Evolutionary conservation across 441 rosid species (phyloP).

Genomic region (Jatropha multifida): DNA sequence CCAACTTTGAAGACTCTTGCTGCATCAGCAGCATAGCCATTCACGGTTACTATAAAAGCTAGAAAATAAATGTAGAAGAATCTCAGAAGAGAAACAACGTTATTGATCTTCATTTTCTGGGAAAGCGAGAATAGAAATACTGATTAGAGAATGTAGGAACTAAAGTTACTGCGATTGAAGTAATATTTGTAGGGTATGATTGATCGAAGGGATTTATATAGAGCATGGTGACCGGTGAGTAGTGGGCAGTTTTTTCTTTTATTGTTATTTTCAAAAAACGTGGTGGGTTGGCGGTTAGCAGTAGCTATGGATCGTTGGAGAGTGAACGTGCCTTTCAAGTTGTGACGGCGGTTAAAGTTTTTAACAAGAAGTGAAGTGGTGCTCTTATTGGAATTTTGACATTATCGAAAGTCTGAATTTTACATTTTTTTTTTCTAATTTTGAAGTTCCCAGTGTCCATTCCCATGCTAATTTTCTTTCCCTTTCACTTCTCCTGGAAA

Average conservation of each 20-base stretch:
- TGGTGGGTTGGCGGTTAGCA: slow-evolving; percentile 22
- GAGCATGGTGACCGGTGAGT: background rate
- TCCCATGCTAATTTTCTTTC: no score
- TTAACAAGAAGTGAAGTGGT: background rate
- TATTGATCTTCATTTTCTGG: slow-evolving; percentile 10
- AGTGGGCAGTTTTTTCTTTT: slow-evolving; percentile 17
- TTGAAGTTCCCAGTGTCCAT: background rate
- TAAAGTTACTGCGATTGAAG: background rate
- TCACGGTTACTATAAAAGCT: slow-evolving; percentile 21
- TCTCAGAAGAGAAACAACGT: slow-evolving; percentile 24
- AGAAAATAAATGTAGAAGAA: slow-evolving; percentile 24
- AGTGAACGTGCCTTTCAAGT: slow-evolving; percentile 13
- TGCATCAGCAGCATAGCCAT: slow-evolving; percentile 32
- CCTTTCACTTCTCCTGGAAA: no score
- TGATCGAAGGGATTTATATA: background rate
- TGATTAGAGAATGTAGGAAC: background rate
- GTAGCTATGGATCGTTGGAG: slow-evolving; percentile 3
- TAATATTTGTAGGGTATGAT: background rate
- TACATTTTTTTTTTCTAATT: no score
- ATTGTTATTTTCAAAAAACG: background rate
- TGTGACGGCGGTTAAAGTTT: slow-evolving; percentile 6
- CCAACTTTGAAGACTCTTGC: slow-evolving; percentile 65
- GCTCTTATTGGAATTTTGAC: slow-evolving; percentile 1
- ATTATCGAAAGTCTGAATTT: background rate
- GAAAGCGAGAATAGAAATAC: background rate